Evolutionary conservation across 1,139 yeast genomes (phyloP), one percentile per base, ranked within the genome.

Genomic region (Zhuliangozyma blackwelliae): DNA sequence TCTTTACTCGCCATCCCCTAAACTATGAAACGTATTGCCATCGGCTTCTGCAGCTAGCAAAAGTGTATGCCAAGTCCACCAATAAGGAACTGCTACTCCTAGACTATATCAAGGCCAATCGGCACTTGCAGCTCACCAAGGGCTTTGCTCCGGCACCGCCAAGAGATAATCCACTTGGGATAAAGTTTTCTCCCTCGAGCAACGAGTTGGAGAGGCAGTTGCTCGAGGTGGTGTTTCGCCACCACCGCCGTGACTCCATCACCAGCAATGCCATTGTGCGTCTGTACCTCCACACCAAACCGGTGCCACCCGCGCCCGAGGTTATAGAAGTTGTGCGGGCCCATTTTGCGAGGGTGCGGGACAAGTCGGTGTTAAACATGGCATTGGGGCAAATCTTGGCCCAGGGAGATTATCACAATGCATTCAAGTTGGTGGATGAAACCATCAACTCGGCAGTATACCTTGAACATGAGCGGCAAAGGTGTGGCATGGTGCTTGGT

Each of bases 351-450:
- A 10, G 29, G 7, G 36, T 29, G 7, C 20, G 21, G 11, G 41
- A 37, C 27, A 29, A 23, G 16, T 27, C 41, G 2, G 25, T 25
- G 2, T 34, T 39, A 3, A 43, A 44, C 22, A 34, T 38, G 9
- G 38, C 55, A 0, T 41, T 64, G 25, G 49, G 50, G 21, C 32
- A 46, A 8, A 46, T 68, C 7, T 48, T 68, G 5, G 46, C 45
- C 3, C 44, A 51, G n/a, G 60, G 60, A 33, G 73, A 68, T 44
- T 68, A 67, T 46, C 47, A 50, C 32, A 59, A 57, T 32, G 51
- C 64, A 28, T 60, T 67, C 42, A 52, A 54, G 33, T 44, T 68
- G 19, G 41, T 68, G 4, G 69, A 67, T 31, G 28, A 31, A 11
- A 62, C 66, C 0, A 38, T 51, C 8, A 40, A 45, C 13, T 48